Evolutionary conservation across 2,329 filamentous ascomycete genomes (phyloP).

Genomic region (Ophiostoma sp.): DNA sequence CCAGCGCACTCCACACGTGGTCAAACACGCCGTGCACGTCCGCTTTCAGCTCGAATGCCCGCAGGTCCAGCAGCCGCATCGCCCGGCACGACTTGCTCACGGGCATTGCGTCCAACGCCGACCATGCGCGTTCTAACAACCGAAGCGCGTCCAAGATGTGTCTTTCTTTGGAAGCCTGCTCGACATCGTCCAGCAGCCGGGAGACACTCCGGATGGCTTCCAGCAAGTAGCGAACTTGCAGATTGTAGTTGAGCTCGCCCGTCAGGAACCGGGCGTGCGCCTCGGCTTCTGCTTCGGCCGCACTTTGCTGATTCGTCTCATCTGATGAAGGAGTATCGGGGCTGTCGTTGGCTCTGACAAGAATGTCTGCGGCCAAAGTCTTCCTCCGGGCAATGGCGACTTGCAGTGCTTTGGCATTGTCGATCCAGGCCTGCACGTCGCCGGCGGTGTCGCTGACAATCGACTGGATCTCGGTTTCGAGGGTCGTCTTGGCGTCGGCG

Average conservation of each 20-base stretch:
- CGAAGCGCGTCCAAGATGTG: constrained; percentile 58
- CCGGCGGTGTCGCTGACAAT: constrained; percentile 76
- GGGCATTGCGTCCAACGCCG: constrained; percentile 59
- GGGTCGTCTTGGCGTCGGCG: constrained; percentile 44
- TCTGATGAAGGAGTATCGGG: constrained; percentile 48
- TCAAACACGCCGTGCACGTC: constrained; percentile 66
- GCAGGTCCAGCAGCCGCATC: constrained; percentile 64
- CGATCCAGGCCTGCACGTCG: constrained; percentile 83
- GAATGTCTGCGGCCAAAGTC: constrained; percentile 76
- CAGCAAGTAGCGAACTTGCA: constrained; percentile 55
- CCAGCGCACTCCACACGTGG: constrained; percentile 68
- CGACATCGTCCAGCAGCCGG: constrained; percentile 61
- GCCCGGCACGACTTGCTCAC: constrained; percentile 62
- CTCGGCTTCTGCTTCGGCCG: constrained; percentile 56
- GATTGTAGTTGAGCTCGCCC: constrained; percentile 59
- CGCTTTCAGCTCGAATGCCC: constrained; percentile 65
- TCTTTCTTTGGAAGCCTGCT: constrained; percentile 55
- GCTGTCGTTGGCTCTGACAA: constrained; percentile 69
- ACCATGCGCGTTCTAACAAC: constrained; percentile 61
- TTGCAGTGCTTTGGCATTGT: constrained; percentile 79
- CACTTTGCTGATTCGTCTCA: constrained; percentile 40
- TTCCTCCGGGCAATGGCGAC: constrained; percentile 81
- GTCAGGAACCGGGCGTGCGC: constrained; percentile 57
- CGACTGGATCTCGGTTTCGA: constrained; percentile 66
- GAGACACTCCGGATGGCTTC: constrained; percentile 57